phyloP scores from a whole-genome alignment of 352 stramenopile species.

The Phytopythium helicoides region DNA sequence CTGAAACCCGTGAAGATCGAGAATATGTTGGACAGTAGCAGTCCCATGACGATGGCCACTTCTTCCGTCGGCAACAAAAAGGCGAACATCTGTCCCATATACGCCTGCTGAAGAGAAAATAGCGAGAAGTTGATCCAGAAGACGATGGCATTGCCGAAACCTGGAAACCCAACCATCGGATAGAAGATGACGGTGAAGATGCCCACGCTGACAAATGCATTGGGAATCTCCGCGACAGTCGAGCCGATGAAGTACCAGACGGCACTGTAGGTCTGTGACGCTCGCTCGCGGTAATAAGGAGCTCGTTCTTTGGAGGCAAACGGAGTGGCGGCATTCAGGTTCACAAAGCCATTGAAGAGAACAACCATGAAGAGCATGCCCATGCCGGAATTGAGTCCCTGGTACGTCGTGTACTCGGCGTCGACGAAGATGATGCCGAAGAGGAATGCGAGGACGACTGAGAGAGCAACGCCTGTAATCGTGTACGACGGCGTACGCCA shows the following conservation, averaged over 20 bases:
- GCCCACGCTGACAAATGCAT: constrained; percentile 12
- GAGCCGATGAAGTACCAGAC: constrained; percentile 55
- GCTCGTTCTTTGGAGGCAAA: constrained; percentile 58
- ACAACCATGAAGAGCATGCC: constrained; percentile 55
- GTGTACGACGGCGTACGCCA: constrained; percentile 71
- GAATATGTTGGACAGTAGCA: constrained; percentile 20
- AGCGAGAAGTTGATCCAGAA: constrained; percentile 17
- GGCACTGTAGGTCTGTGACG: constrained; percentile 78
- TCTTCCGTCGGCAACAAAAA: constrained; percentile 14
- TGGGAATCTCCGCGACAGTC: constrained; percentile 47
- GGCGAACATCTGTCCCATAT: constrained; percentile 15
- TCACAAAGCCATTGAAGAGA: constrained; percentile 61
- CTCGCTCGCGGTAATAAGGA: constrained; percentile 57
- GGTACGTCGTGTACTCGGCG: constrained; percentile 26
- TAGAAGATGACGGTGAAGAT: constrained; percentile 18
- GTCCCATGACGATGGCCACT: constrained; percentile 14
- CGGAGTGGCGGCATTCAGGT: constrained; percentile 54
- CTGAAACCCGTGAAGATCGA: constrained; percentile 21
- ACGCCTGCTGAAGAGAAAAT: constrained; percentile 16
- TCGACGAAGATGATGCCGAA: constrained; percentile 58
- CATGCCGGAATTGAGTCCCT: constrained; percentile 32
- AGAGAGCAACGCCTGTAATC: constrained; percentile 53
- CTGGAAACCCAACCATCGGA: constrained; percentile 22
- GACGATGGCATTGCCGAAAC: constrained; percentile 1
- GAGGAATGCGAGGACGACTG: constrained; percentile 54